Base-by-base conservation (phyloP, 257 asterid species). In the Cynanchum wilfordii region DNA sequence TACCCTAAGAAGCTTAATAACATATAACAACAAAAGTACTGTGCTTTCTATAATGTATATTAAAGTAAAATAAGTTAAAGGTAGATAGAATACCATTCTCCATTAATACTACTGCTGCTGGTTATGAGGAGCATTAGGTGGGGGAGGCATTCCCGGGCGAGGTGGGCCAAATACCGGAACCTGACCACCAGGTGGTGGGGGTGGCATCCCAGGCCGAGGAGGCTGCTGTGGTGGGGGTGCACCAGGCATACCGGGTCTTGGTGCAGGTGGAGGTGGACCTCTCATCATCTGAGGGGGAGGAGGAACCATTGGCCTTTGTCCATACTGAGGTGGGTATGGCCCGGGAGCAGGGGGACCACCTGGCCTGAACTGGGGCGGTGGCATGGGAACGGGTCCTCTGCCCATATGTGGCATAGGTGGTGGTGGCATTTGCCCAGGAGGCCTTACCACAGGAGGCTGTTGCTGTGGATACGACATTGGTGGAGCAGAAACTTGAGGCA, bases 71-170 rank as follows among this genome's bases (percentile, higher is more conserved):
- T 7, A 17, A 64, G 6, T 0, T 1, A 8, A 5, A 1, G 20
- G 50, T 4, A 9, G 45, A 29, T 36, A 15, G 15, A 25, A 20
- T 64, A 64, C 69, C 69, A 8, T 36, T 64, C 50, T 64, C 50
- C 25, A 33, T 1, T 8, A 36, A 19, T 17, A 36, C 79, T 63
- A 45, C 78, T 83, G 77, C 87, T 89, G 89, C 81, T 86, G 95
- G 80, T 89, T 90, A 70, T 92, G 92, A 9, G 80, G 80, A 55
- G 72, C 75, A 70, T 84, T 86, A 11, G 92, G 96, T 2, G 93
- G 97, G 38, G 97, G 97, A 4, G 89, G 97, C 97, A 92, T 92
- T 68, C 98, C 98, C 1, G 98, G 91, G 25, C 98, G 90, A 10
- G 95, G 97, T 0, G 96, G 97, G 20, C 90, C 97, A 72, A 76